phyloP scores from a whole-genome alignment of 1,139 yeast genomes.

The Lodderomyces elongisporus region DNA sequence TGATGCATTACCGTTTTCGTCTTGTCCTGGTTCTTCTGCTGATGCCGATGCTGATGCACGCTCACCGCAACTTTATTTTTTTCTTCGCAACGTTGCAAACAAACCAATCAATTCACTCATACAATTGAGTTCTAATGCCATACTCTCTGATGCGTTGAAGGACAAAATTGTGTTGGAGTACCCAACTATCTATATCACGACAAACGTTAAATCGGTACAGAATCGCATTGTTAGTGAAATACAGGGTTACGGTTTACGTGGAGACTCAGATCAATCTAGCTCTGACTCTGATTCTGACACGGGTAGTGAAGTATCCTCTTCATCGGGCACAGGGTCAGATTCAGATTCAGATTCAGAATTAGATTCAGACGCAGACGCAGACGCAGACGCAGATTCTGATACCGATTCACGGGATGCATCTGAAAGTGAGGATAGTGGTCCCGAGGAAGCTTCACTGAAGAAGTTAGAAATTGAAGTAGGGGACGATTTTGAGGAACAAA shows the following conservation, averaged over 20 bases:
- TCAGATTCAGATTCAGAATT: no score
- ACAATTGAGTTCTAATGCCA: conserved; percentile 16
- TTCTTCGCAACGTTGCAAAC: conserved; percentile 30
- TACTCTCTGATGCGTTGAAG: conserved; percentile 43
- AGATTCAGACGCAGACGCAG: no score
- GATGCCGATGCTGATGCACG: no score
- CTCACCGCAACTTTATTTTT: conserved; percentile 27
- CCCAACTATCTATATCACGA: conserved; percentile 59
- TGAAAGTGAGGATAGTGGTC: conserved; percentile 10
- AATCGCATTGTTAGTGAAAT: conserved; percentile 13
- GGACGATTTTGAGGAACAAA: no score
- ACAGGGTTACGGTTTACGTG: conserved; percentile 16
- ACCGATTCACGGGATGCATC: conserved; percentile 4
- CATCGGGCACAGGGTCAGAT: no score
- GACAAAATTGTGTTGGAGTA: conserved; percentile 67
- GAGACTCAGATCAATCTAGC: conserved; percentile 1
- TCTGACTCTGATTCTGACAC: conserved; percentile 12
- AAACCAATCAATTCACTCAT: conserved; percentile 18
- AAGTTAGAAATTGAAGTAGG: no score
- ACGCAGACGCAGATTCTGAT: conserved; percentile 6
- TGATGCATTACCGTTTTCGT: neutral
- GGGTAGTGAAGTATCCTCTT: conserved; percentile 3
- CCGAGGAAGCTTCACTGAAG: conserved; percentile 16
- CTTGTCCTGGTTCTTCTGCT: no score
- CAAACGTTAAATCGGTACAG: conserved; percentile 12